Evolutionary conservation across 2,329 filamentous ascomycete species (phyloP).

Genomic region (Talaromyces sp.): DNA sequence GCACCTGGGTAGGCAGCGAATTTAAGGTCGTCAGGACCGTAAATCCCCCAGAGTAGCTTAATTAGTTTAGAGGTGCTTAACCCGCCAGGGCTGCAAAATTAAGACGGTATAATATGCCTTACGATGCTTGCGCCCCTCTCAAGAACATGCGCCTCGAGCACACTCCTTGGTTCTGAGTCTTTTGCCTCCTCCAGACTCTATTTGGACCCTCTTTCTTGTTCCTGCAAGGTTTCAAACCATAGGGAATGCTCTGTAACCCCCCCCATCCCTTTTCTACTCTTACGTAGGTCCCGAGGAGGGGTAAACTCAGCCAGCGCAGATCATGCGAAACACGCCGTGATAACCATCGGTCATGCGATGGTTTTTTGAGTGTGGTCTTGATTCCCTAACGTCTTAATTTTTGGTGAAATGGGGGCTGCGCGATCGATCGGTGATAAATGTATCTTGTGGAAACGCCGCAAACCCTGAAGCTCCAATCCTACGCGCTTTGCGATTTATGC

Average conservation of each 20-base stretch:
- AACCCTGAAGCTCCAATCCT: not conserved
- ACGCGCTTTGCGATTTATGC: conserved; percentile 10
- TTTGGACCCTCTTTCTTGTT: not conserved
- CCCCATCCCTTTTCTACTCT: conserved; percentile 13
- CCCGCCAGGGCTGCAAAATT: no score
- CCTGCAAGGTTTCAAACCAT: conserved; percentile 17
- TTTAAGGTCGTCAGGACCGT: no score
- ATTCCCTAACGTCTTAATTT: not conserved
- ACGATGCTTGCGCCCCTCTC: not conserved
- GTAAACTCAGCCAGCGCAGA: conserved; percentile 28
- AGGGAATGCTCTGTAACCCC: conserved; percentile 20
- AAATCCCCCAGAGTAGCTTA: no score
- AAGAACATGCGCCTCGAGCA: not conserved
- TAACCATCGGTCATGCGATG: conserved; percentile 24
- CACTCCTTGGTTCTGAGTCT: not conserved
- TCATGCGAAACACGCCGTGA: conserved; percentile 27
- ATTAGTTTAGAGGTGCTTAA: no score
- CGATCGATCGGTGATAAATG: not conserved
- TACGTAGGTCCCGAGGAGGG: conserved; percentile 29
- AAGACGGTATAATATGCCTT: no score
- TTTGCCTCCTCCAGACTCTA: not conserved
- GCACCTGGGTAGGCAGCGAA: no score
- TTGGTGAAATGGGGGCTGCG: conserved; percentile 2
- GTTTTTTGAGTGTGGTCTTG: not conserved
- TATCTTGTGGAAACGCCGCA: not conserved